Base-by-base conservation (phyloP, 768 basidiomycete species). In the Trametopsis cervina region DNA sequence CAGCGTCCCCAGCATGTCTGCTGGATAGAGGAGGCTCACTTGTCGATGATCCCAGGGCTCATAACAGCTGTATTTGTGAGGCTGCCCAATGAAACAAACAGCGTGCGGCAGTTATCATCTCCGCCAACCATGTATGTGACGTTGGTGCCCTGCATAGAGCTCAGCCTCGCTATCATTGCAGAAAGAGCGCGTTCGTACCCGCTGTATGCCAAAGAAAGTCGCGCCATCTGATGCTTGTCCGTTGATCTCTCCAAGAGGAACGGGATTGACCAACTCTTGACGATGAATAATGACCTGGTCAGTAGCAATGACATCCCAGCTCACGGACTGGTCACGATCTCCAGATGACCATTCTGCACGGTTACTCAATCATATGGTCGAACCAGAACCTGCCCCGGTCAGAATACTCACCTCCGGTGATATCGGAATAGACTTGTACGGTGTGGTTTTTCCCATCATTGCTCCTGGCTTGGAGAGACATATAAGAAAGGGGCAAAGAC, bases 401-500 rank as follows among this genome's bases (percentile, higher is more conserved):
- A n/a, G n/a, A n/a, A n/a, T n/a, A n/a, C 56, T n/a, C 37, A 67
- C 67, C 69, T 52, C 57, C 66, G 40, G 61, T 69, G 40, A 71
- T 63, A 47, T 72, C 70, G 0, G 67, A 61, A 48, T 70, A 71
- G 4, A 71, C 54, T 47, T 70, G 64, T 4, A 69, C 62, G 12
- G 22, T 12, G 48, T 72, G 70, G 10, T 57, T 17, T 12, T 50
- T 48, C 5, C 62, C 64, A 42, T 72, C 69, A 13, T 55, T 52
- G 0, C 68, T 54, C 3, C 23, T 36, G 6, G 61, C 66, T 4
- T 59, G 53, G 5, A 72, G 46, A 7, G 61, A 54, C 12, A 71
- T 29, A 45, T 71, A 71, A 10, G 68, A 63, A 53, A 71, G 70
- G 3, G 70, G 69, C 2, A 71, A 44, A 1, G 70, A 70, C 46